These are phyloP conservation scores for Epichloe sp. DNA, from an alignment of 2,329 filamentous ascomycete species.

Conservation along the genomic window DNA sequence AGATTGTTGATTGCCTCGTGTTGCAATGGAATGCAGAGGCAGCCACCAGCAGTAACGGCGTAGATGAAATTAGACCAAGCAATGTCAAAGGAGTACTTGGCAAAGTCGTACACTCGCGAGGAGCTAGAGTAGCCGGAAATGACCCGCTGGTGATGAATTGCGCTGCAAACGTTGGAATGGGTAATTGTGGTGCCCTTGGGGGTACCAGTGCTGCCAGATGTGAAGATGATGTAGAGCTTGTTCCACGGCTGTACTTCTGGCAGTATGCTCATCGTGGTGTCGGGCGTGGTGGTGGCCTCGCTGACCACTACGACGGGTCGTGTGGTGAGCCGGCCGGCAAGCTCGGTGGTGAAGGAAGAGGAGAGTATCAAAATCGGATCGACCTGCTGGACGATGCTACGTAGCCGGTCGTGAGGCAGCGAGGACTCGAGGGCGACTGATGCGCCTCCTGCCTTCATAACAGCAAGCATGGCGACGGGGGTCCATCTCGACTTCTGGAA, in stretches of 20 bases:
- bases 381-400: constrained; percentile 8
- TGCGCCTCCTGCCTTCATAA: constrained; percentile 3
- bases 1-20: constrained; percentile 8
- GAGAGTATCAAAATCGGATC: constrained; percentile 9
- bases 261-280: constrained; percentile 6
- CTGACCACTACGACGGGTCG: constrained; percentile 2
- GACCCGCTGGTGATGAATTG: constrained; percentile 9
- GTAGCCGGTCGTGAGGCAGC: constrained; percentile 8
- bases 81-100: constrained; percentile 5
- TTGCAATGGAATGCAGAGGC: constrained; percentile 10
- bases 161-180: constrained; percentile 11
- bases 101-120: constrained; percentile 9
- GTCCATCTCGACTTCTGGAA: constrained; percentile 7
- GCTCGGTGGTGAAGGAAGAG: constrained; percentile 5
- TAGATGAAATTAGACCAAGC: constrained; percentile 1
- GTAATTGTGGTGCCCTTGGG: constrained; percentile 14
- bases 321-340: constrained; percentile 6
- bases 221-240: constrained; percentile 11
- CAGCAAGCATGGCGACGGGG: constrained; percentile 3
- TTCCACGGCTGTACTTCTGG: constrained; percentile 7
- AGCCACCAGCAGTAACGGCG: constrained; percentile 4
- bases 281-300: not conserved
- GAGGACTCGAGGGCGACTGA: constrained; percentile 7
- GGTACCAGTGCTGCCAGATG: constrained; percentile 11
- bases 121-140: constrained; percentile 7